Evolutionary conservation across 352 stramenopile genomes (phyloP), one percentile per base, ranked within the genome.

Genomic region (Phytophthora megakarya): DNA sequence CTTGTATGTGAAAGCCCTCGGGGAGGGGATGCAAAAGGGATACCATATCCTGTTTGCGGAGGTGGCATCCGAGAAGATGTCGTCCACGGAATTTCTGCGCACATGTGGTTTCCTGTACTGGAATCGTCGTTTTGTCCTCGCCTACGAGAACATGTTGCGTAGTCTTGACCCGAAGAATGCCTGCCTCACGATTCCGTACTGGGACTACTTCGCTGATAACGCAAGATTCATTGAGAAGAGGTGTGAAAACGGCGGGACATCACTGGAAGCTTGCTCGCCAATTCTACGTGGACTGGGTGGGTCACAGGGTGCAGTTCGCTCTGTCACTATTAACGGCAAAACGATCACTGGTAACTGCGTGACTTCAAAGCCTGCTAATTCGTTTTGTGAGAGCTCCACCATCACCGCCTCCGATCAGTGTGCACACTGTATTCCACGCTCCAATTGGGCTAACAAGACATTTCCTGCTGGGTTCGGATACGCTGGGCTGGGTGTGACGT

Each of bases 121-220:
- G 78, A 68, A 85, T 42, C 73, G 76, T 11, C 74, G 71, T 3
- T 81, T 80, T 32, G 28, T 85, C 21, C 50, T 85, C 9, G 78
- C 65, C 2, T 85, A 81, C 50, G 78, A 87, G 51, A 78, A 81
- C 26, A 87, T 87, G 78, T 58, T 87, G 1, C 73, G 78, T 19
- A 78, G 70, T 33, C 69, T 86, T 9, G 68, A 43, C 3, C 45
- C 61, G 0, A 55, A 57, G 22, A 84, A 63, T 33, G 64, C 65
- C 13, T 83, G 69, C 48, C 23, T 87, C 22, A 81, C 76, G 11
- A 73, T 88, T 18, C 78, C 78, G 39, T 88, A 86, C 60, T 88
- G 77, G 76, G 78, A 88, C 61, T 81, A 72, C 52, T 82, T 83
- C 23, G 75, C 75, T 2, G 76, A 87, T 55, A 82, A 80, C 47